These are phyloP conservation scores for Colletotrichum sp. DNA, from an alignment of 2,329 filamentous ascomycete genomes.

Conservation along the genomic window DNA sequence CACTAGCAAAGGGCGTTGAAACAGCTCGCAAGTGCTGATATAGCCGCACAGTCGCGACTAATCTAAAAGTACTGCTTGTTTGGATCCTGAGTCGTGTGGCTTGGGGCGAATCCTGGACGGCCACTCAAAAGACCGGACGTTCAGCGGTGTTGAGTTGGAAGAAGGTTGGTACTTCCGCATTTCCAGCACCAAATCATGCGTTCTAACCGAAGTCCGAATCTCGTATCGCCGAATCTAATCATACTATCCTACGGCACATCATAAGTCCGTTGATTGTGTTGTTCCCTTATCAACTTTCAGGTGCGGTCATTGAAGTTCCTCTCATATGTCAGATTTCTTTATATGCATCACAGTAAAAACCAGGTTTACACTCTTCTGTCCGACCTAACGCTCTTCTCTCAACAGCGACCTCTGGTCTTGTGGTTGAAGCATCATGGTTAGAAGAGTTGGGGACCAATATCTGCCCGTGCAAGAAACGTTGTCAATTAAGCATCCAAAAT, in stretches of 20 bases:
- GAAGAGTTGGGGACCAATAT: too few species aligned
- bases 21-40: background rate
- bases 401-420: fast-evolving
- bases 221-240: background rate
- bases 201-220: background rate
- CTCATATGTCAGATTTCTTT: background rate
- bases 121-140: background rate
- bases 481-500: too few species aligned
- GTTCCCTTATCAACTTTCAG: background rate
- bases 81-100: background rate
- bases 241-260: background rate
- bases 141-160: background rate
- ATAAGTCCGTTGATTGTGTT: background rate
- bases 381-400: background rate
- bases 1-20: background rate
- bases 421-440: fast-evolving
- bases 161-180: background rate
- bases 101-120: background rate
- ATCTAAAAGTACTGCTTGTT: background rate
- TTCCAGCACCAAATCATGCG: background rate
- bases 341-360: too few species aligned
- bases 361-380: background rate
- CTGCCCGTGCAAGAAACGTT: too few species aligned
- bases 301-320: background rate
- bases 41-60: background rate